Evolutionary conservation across 805 yeast species (phyloP).

Genomic region (Myxozyma melibiosi): DNA sequence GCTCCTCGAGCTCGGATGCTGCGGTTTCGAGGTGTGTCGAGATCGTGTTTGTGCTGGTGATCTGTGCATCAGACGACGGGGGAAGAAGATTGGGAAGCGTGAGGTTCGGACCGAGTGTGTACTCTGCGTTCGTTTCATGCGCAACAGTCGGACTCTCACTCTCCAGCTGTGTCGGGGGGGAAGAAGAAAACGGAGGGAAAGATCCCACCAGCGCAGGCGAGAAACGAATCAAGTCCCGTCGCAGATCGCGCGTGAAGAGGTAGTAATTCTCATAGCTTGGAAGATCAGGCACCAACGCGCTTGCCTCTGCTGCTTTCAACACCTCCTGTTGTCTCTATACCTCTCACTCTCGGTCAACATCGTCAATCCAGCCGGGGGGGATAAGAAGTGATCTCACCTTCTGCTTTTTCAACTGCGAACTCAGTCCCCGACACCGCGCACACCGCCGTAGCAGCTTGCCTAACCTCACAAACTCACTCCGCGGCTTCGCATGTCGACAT

Average conservation of each 20-base stretch:
- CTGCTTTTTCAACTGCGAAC: slow-evolving; percentile 16
- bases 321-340: slow-evolving; percentile 6
- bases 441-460: slow-evolving; percentile 11
- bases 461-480: background rate
- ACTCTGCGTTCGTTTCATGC: slow-evolving; percentile 12
- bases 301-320: slow-evolving; percentile 5
- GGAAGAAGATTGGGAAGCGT: no score
- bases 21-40: background rate
- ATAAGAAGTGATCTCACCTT: slow-evolving; percentile 1
- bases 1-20: background rate
- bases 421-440: slow-evolving; percentile 11
- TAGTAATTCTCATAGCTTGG: slow-evolving; percentile 17
- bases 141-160: background rate
- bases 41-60: no score
- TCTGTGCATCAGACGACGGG: background rate
- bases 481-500: slow-evolving; percentile 15
- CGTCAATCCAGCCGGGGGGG: background rate
- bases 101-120: background rate
- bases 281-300: slow-evolving; percentile 1
- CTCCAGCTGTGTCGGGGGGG: background rate
- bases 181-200: background rate
- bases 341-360: background rate
- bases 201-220: background rate
- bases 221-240: slow-evolving; percentile 9
- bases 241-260: slow-evolving; percentile 15